Conservation (phyloP, 768 basidiomycete species). For the Auricularia sp. region DNA sequence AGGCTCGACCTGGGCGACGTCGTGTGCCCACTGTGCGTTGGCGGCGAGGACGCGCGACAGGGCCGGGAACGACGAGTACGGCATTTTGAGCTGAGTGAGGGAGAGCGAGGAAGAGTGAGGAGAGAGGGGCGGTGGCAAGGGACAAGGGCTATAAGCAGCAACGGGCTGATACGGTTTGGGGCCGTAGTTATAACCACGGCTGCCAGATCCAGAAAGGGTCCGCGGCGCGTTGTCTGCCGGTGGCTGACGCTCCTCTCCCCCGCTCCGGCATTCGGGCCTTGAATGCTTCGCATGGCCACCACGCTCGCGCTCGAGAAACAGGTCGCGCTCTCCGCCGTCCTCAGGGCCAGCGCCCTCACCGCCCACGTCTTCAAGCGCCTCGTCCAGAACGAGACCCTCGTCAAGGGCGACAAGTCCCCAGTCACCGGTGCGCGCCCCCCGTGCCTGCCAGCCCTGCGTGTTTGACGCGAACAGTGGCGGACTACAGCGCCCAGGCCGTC, state of each 20-base stretch:
- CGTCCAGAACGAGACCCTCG: conserved; percentile 74
- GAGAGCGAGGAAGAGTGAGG: background rate
- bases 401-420: conserved; percentile 86
- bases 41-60: conserved; percentile 29
- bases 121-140: too few relatives aligned
- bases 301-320: conserved; percentile 59
- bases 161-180: too few relatives aligned
- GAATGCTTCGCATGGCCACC: conserved; percentile 32
- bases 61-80: conserved; percentile 14
- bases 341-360: conserved; percentile 76
- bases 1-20: conserved; percentile 44
- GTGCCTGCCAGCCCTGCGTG: background rate
- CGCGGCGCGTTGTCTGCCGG: too few relatives aligned
- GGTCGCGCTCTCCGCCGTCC: conserved; percentile 78
- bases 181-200: too few relatives aligned
- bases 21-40: conserved; percentile 64
- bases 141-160: too few relatives aligned
- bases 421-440: conserved; percentile 54
- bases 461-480: conserved; percentile 52
- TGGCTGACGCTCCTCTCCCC: too few relatives aligned
- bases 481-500: conserved; percentile 88
- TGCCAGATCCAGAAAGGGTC: too few relatives aligned
- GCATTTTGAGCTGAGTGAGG: background rate
- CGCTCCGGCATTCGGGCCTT: too few relatives aligned
- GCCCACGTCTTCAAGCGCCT: conserved; percentile 78